Base-by-base conservation (phyloP, 495 filamentous ascomycete species). In the Rusavskia elegans region DNA sequence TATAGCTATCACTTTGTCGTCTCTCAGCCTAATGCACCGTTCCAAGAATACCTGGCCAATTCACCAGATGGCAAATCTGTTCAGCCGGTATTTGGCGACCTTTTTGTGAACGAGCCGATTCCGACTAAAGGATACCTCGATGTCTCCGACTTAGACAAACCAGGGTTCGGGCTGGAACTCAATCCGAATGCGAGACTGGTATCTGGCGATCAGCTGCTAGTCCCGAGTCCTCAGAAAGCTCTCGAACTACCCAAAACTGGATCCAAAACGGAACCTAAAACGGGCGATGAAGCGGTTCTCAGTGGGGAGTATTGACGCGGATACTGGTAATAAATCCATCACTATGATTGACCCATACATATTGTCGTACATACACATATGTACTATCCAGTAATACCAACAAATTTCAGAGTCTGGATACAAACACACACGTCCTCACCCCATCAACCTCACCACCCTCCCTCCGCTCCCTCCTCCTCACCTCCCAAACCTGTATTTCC, bases 1-100 rank as follows among this genome's bases (percentile, higher is more conserved):
- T 95, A 95, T 72, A 89, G 84, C 56, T 95, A 95, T 69, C 89
- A 95, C 69, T 94, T 88, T 57, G 89, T 94, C 41, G 79, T 93
- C 57, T 89, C 86, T 38, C 88, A 94, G 65, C 77, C 82, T 19
- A 94, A 94, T 68, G 82, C 83, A 38, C 89, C 89, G 19, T 95
- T 95, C 73, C 87, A 94, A 66, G 89, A 95, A 67, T 95, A 95
- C 57, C 77, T 95, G 10, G 87, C 88, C 57, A 95, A 95, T 66
- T 92, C 85, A 0, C 74, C 89, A 0, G 89, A 95, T 56, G 89
- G 89, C 30, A 85, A 88, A 71, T 84, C 77, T 35, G 87, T 95
- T 30, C 68, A 85, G 56, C 89, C 89, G 2, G 89, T 95, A 13
- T 95, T 95, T 66, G 89, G 89, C 23, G 84, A 92, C 55, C 71